Evolutionary conservation across 2,329 filamentous ascomycete genomes (phyloP).

Genomic region (Colletotrichum sp.): DNA sequence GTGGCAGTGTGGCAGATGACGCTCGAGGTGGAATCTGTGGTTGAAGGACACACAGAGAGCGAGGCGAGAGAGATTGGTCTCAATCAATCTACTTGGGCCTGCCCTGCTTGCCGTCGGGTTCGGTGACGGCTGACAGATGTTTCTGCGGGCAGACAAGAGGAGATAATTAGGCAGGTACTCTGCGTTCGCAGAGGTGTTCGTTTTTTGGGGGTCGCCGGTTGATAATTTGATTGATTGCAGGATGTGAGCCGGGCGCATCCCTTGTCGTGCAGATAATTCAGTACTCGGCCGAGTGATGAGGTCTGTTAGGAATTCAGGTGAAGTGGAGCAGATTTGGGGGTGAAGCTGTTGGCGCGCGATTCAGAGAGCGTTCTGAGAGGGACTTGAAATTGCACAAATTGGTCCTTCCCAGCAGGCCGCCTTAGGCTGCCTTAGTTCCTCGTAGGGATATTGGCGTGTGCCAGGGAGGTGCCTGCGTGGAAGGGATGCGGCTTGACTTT

Average conservation of each 20-base stretch:
- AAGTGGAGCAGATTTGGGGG: conserved; percentile 16
- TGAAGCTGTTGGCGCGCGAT: conserved; percentile 9
- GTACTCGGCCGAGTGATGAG: conserved; percentile 21
- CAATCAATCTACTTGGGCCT: neutral
- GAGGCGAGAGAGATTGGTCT: neutral
- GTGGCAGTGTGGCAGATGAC: neutral
- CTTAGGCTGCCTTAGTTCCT: neutral
- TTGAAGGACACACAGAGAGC: neutral
- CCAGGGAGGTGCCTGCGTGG: neutral
- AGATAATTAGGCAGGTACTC: neutral
- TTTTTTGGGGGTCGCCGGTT: neutral
- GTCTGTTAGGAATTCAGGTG: conserved; percentile 23
- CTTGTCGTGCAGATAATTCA: conserved; percentile 17
- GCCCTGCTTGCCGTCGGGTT: neutral
- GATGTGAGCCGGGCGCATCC: conserved; percentile 8
- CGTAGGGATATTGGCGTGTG: neutral
- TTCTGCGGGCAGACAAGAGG: neutral
- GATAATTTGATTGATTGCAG: conserved; percentile 11
- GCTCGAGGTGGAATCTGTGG: neutral
- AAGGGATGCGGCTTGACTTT: neutral
- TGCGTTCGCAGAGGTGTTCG: neutral
- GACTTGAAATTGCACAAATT: conserved; percentile 5
- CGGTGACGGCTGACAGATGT: neutral
- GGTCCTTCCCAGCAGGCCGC: neutral
- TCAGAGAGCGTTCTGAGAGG: neutral